A percentile compares a stretch with the other conserved stretches of the same genome.
Evolutionary conservation across 129 eudicot genomes (phyloP).

Genomic region (Chrysanthemum makinoi): DNA sequence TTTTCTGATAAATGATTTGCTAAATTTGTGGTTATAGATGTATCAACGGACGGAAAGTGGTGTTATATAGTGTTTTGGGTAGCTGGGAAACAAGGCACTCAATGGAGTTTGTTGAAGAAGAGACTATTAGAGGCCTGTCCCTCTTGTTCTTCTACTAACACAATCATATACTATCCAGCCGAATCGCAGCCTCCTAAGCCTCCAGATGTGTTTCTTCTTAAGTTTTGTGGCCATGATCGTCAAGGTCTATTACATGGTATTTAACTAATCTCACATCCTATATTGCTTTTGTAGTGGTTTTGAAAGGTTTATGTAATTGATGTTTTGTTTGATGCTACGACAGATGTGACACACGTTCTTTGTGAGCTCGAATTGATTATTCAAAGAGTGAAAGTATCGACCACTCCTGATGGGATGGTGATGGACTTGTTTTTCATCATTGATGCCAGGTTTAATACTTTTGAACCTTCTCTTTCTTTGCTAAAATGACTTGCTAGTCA

Average conservation of each 20-base stretch:
- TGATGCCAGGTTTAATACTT: conserved; percentile 61
- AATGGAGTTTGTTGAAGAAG: conserved; percentile 76
- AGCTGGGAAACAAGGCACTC: conserved; percentile 48
- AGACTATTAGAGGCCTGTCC: conserved; percentile 82
- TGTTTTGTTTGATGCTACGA: conserved; percentile 14
- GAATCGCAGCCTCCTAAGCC: conserved; percentile 64
- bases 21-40: conserved; percentile 43
- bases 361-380: conserved; percentile 77
- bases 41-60: conserved; percentile 94
- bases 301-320: neutral
- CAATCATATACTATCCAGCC: conserved; percentile 55
- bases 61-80: conserved; percentile 90
- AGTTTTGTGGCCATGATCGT: conserved; percentile 71
- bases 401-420: conserved; percentile 90
- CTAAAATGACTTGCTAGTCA: neutral
- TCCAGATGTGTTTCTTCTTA: conserved; percentile 82
- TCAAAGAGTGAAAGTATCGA: conserved; percentile 77
- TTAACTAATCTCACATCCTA: too few relatives aligned
- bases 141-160: conserved; percentile 78
- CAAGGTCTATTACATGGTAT: conserved; percentile 86
- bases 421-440: conserved; percentile 80
- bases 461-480: conserved; percentile 7
- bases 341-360: conserved; percentile 79
- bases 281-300: neutral
- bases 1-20: neutral